Percentiles rank a stretch among this genome's conserved stretches.
Evolutionary conservation across 805 yeast species (phyloP).

Genomic region (Wickerhamomyces tratensis): DNA sequence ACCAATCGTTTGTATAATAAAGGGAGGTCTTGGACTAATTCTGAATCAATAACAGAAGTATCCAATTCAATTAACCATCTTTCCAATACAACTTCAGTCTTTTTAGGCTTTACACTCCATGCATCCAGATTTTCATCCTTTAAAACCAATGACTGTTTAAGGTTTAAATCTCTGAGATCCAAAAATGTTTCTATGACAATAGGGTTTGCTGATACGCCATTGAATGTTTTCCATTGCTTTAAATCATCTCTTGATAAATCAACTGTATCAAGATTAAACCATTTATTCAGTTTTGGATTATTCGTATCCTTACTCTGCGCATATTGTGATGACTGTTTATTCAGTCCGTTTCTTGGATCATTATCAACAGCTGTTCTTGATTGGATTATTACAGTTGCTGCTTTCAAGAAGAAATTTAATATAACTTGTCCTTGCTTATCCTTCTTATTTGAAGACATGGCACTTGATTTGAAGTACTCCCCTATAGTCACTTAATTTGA

Average conservation of each 20-base stretch:
- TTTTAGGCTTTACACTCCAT: constrained; percentile 54
- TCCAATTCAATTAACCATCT: constrained; percentile 89
- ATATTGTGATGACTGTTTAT: constrained; percentile 6
- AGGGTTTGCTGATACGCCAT: constrained; percentile 46
- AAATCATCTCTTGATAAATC: constrained; percentile 43
- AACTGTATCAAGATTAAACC: constrained; percentile 51
- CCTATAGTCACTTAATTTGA: too few species aligned
- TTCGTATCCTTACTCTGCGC: constrained; percentile 4
- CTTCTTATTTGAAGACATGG: constrained; percentile 5
- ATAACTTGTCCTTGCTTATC: constrained; percentile 18
- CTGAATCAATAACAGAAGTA: constrained; percentile 24
- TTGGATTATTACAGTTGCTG: constrained; percentile 47
- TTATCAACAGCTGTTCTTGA: constrained; percentile 27
- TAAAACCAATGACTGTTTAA: constrained; percentile 50
- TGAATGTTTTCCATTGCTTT: constrained; percentile 44
- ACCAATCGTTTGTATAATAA: constrained; percentile 66
- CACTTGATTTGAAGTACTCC: neutral
- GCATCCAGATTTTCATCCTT: constrained; percentile 42
- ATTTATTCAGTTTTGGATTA: constrained; percentile 33
- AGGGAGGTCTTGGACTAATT: constrained; percentile 44
- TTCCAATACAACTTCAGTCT: constrained; percentile 83
- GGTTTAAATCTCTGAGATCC: constrained; percentile 48
- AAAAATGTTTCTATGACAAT: constrained; percentile 77
- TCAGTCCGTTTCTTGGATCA: neutral
- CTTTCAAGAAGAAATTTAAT: constrained; percentile 51